phyloP scores from a whole-genome alignment of 352 stramenopile species.

The Phytopythium boreale region DNA sequence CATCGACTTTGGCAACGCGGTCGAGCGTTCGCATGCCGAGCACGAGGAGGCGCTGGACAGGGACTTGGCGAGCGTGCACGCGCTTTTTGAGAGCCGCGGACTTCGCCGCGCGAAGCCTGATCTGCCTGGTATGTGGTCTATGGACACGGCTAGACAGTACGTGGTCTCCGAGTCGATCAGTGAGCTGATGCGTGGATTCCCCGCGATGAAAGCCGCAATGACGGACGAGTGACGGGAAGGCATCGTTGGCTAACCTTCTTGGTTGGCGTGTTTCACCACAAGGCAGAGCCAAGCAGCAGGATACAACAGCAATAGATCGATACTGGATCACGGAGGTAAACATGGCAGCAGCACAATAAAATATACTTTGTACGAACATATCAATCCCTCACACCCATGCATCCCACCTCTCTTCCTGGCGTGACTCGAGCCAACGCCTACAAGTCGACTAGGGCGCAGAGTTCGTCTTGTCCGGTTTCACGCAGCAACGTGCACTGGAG shows the following conservation, averaged over 20 bases:
- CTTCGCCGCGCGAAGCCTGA: conserved; percentile 15
- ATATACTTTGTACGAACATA: too few relatives aligned
- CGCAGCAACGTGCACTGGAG: neutral
- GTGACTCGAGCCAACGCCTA: neutral
- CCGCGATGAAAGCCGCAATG: conserved; percentile 15
- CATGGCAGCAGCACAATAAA: too few relatives aligned
- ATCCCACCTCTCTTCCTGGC: neutral
- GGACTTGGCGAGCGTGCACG: conserved; percentile 62
- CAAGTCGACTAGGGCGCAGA: neutral
- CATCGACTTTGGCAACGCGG: conserved; percentile 84
- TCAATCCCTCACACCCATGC: too few relatives aligned
- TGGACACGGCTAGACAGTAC: conserved; percentile 18
- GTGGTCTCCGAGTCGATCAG: conserved; percentile 21
- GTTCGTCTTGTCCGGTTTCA: neutral
- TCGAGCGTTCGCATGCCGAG: conserved; percentile 59
- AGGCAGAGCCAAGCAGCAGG: too few relatives aligned
- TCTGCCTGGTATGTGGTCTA: conserved; percentile 10
- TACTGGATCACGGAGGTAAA: too few relatives aligned
- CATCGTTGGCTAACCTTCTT: too few relatives aligned
- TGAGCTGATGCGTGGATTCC: conserved; percentile 29
- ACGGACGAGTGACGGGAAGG: neutral
- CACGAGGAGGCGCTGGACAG: conserved; percentile 46
- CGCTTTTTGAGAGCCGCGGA: conserved; percentile 61
- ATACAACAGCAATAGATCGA: too few relatives aligned
- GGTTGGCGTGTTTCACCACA: too few relatives aligned